A percentile compares a stretch with the other conserved stretches of the same genome.
Conservation (phyloP, 2,329 filamentous ascomycete genomes). For the Colletotrichum paranaense region DNA sequence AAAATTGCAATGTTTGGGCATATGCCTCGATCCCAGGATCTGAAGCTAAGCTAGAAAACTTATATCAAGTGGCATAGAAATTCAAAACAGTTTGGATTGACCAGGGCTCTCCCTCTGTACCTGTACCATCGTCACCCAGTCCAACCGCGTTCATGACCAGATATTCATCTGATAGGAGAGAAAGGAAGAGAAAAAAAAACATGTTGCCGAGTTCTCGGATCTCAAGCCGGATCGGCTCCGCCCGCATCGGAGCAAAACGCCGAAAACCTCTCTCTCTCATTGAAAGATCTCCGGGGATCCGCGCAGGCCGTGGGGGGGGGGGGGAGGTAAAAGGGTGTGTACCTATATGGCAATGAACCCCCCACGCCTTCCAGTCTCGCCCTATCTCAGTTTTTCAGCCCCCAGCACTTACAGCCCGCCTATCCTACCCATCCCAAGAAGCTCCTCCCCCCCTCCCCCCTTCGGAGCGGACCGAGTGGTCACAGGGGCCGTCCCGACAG, state of each 20-base stretch:
- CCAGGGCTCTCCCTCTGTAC: too few relatives aligned
- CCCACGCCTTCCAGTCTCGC: not conserved
- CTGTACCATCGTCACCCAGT: too few relatives aligned
- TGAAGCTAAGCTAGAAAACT: too few relatives aligned
- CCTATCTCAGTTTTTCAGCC: not conserved
- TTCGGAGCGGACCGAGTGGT: conserved; percentile 23
- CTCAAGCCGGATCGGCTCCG: not conserved
- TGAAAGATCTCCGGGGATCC: not conserved
- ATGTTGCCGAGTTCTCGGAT: not conserved
- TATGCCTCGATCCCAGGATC: too few relatives aligned
- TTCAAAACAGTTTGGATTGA: too few relatives aligned
- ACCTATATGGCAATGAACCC: not conserved
- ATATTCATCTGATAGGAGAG: not conserved
- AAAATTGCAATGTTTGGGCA: too few relatives aligned
- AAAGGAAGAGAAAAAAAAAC: too few relatives aligned
- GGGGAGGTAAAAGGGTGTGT: not conserved
- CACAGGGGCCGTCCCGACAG: not conserved
- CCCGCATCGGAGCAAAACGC: not conserved
- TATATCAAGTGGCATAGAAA: too few relatives aligned
- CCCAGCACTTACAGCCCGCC: not conserved
- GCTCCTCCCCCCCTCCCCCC: not conserved
- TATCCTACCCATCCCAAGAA: not conserved
- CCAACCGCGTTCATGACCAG: not conserved
- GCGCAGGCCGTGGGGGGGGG: not conserved
- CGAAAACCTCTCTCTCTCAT: not conserved